Evolutionary conservation across 2,329 filamentous ascomycete genomes (phyloP).

Genomic region (Alternaria viburni): DNA sequence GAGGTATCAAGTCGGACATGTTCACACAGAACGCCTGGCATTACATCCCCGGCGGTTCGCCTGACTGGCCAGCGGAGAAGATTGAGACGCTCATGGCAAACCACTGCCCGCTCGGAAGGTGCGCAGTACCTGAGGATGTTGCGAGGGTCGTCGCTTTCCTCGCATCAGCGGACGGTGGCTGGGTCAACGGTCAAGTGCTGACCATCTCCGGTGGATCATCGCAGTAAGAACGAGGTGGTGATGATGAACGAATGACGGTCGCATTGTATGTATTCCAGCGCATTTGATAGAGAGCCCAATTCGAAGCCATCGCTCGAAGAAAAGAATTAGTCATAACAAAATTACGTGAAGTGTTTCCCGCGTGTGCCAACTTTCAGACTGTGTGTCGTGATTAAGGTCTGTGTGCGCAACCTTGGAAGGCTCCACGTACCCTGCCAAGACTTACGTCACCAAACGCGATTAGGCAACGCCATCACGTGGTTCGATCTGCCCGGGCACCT

Average conservation of each 20-base stretch:
- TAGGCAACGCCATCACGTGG: neutral
- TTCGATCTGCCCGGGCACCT: neutral
- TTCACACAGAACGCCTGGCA: slow-evolving; percentile 69
- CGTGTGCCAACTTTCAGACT: neutral
- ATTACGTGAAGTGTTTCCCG: neutral
- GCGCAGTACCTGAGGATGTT: slow-evolving; percentile 56
- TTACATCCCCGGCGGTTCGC: slow-evolving; percentile 57
- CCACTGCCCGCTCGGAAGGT: slow-evolving; percentile 57
- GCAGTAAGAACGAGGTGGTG: slow-evolving; percentile 32
- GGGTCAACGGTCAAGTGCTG: slow-evolving; percentile 50
- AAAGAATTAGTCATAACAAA: neutral
- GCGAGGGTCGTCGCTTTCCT: slow-evolving; percentile 52
- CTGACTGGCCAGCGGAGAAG: slow-evolving; percentile 58
- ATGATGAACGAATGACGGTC: neutral
- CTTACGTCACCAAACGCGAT: neutral
- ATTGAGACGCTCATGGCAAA: slow-evolving; percentile 59
- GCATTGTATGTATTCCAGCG: neutral
- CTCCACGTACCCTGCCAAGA: neutral
- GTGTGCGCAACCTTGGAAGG: neutral
- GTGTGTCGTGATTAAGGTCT: neutral
- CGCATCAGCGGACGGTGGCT: slow-evolving; percentile 49
- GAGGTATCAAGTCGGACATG: slow-evolving; percentile 79
- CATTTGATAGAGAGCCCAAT: neutral
- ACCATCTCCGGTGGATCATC: slow-evolving; percentile 51
- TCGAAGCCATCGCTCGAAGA: slow-evolving; percentile 3